Evolutionary conservation across 768 basidiomycete species (phyloP), one percentile per base, ranked within the genome.

Genomic region (Rhizopogon roseolus): DNA sequence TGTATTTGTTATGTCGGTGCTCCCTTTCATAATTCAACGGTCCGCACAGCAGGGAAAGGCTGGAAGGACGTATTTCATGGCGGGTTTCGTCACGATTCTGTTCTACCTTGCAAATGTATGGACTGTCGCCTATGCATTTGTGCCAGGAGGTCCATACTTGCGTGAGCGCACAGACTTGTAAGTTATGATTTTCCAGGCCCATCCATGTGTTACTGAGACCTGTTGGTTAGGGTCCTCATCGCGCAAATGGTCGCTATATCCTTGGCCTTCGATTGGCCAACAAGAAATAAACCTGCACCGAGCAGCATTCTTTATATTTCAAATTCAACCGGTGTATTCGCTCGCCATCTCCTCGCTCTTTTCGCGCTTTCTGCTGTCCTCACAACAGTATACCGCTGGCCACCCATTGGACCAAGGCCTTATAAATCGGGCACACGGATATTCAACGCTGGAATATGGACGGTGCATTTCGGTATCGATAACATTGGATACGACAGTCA

Each of bases 121-220:
- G 73, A 93, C 91, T 0, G 90, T 90, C 51, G 92, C 92, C 0
- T 93, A 95, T 70, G 91, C 92, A 2, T 95, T 93, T 60, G 90
- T 95, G 11, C 91, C 91, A 3, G 88, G 88, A 1, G 91, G 90
- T 0, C 67, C 76, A 54, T 79, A 84, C 60, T 71, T 95, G 46
- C 74, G 92, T 49, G 92, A 95, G 71, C 75, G 86, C 17, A 91
- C 90, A 32, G 82, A 90, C 64, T 56, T 85, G 82, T 90, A 61
- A 66, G 81, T 78, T 14, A 6, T n/a, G 8, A 17, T 7, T 3
- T 39, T 5, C 13, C 34, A 7, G 28, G 49, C 52, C 41, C 42
- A 46, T 34, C 10, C 22, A 22, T 57, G 37, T 34, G 1, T 40
- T 36, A 36, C 41, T 41, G 11, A 6, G 9, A 19, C 22, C 54